These are phyloP conservation scores for Cymbopogon flexuosus DNA, from an alignment of 202 grass and related monocot species.

Conservation along the genomic window DNA sequence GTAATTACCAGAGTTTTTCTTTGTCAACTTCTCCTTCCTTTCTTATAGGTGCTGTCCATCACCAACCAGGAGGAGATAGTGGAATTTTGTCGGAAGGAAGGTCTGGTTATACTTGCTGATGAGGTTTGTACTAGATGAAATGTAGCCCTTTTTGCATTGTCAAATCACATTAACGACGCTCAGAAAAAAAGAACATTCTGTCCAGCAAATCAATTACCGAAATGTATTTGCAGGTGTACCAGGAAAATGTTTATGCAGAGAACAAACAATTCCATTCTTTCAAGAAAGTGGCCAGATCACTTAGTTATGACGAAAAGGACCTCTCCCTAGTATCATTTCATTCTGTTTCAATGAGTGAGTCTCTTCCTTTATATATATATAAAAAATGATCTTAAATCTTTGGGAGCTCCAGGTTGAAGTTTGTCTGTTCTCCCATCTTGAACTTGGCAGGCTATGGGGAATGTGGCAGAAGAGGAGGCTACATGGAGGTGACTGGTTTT, in stretches of 20 bases:
- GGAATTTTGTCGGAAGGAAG: slow-evolving; percentile 72
- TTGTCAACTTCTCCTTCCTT: not conserved
- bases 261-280: slow-evolving; percentile 63
- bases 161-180: not conserved
- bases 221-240: slow-evolving; percentile 49
- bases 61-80: slow-evolving; percentile 67
- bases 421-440: not conserved
- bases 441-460: slow-evolving; percentile 61
- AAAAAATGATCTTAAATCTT: no score
- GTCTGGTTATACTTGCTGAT: slow-evolving; percentile 68
- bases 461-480: slow-evolving; percentile 77
- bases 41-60: slow-evolving; percentile 46
- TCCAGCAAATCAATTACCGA: not conserved
- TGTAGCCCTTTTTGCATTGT: not conserved
- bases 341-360: slow-evolving; percentile 60
- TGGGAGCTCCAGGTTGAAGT: not conserved
- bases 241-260: slow-evolving; percentile 66
- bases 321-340: slow-evolving; percentile 54
- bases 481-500: slow-evolving; percentile 78
- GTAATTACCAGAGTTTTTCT: not conserved
- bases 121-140: slow-evolving; percentile 31
- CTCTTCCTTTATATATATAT: not conserved
- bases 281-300: slow-evolving; percentile 62
- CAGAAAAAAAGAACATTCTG: not conserved
- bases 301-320: slow-evolving; percentile 44